phyloP scores from a whole-genome alignment of 305 asterid genomes.

The Plantago coronopus region DNA sequence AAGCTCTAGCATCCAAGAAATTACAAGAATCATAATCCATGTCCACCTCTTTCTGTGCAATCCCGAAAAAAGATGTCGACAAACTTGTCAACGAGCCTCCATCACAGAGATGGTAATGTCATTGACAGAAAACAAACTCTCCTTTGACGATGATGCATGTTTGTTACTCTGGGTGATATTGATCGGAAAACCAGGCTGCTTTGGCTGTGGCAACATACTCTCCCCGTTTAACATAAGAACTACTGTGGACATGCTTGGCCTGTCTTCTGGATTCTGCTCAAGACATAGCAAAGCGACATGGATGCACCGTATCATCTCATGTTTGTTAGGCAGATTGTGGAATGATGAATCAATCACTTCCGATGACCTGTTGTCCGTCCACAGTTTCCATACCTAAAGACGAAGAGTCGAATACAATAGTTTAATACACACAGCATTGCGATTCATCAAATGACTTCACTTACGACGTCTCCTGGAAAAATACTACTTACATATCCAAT shows the following conservation, averaged over 20 bases:
- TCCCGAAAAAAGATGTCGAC: not conserved
- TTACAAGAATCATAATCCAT: no score
- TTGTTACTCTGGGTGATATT: constrained; percentile 8
- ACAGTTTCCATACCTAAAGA: constrained; percentile 24
- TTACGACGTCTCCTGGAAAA: not conserved
- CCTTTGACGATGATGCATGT: constrained; percentile 17
- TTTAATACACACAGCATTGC: constrained; percentile 2
- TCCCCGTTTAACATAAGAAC: constrained; percentile 42
- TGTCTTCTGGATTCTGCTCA: constrained; percentile 36
- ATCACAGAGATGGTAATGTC: constrained; percentile 28
- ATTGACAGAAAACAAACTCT: constrained; percentile 20
- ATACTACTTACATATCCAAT: constrained; percentile 16
- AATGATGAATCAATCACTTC: constrained; percentile 27
- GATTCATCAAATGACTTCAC: not conserved
- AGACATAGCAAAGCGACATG: constrained; percentile 37
- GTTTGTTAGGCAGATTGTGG: constrained; percentile 2
- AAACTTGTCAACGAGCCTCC: constrained; percentile 28
- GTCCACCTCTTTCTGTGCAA: no score
- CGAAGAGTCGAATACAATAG: no score
- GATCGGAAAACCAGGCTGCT: constrained; percentile 39
- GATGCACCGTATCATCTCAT: constrained; percentile 31
- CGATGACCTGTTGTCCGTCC: constrained; percentile 31
- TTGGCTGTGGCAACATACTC: constrained; percentile 32
- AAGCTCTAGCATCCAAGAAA: no score
- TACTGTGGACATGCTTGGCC: constrained; percentile 42